These are phyloP conservation scores for Cladosporium colombiae DNA, from an alignment of 2,329 filamentous ascomycete genomes.

Conservation along the genomic window DNA sequence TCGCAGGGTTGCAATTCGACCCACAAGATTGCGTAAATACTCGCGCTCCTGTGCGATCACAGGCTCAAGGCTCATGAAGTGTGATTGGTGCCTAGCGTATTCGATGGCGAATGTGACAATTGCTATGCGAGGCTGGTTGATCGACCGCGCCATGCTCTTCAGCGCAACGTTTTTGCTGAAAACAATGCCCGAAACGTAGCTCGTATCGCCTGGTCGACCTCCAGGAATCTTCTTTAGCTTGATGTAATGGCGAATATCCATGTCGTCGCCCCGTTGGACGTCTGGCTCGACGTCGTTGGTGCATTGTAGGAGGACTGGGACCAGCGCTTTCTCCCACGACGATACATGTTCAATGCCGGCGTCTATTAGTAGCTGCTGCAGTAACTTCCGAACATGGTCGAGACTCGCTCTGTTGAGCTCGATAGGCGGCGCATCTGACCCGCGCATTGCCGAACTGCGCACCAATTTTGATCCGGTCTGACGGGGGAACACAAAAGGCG, in stretches of 20 bases:
- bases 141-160: conserved; percentile 91
- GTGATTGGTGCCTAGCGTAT: conserved; percentile 87
- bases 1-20: conserved; percentile 80
- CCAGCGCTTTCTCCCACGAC: conserved; percentile 85
- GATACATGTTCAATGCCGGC: conserved; percentile 68
- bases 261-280: conserved; percentile 85
- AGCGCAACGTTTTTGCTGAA: conserved; percentile 96
- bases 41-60: conserved; percentile 97
- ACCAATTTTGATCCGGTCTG: conserved; percentile 44
- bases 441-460: conserved; percentile 81
- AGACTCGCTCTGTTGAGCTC: conserved; percentile 86
- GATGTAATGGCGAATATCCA: conserved; percentile 96
- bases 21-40: conserved; percentile 87
- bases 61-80: conserved; percentile 97
- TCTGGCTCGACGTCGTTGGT: conserved; percentile 95
- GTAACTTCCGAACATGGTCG: conserved; percentile 80
- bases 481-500: conserved; percentile 23
- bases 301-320: conserved; percentile 86
- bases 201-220: conserved; percentile 83
- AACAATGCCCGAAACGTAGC: conserved; percentile 94
- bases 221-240: conserved; percentile 96
- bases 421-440: conserved; percentile 69
- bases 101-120: conserved; percentile 95
- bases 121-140: conserved; percentile 79
- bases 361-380: conserved; percentile 81